These are phyloP conservation scores for Malus orientalis DNA, from an alignment of 306 rosid genomes.

Conservation along the genomic window DNA sequence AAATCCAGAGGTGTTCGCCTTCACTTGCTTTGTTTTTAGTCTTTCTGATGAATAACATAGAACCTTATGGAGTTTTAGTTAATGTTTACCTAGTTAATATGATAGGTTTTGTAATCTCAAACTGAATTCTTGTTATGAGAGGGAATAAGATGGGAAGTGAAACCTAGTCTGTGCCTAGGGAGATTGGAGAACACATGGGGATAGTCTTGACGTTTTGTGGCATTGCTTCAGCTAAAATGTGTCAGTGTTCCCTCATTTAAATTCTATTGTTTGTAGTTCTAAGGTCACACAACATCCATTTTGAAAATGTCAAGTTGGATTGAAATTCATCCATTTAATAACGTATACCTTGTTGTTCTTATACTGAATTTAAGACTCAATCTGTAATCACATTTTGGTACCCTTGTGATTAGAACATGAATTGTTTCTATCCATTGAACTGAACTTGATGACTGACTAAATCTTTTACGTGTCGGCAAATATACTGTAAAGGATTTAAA, in stretches of 20 bases:
- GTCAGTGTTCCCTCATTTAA: not conserved
- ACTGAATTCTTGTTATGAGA: not conserved
- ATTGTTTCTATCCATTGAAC: not conserved
- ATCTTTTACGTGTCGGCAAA: not conserved
- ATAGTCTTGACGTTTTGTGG: not conserved
- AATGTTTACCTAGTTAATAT: not conserved
- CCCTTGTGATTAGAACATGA: not conserved
- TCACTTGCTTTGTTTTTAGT: not conserved
- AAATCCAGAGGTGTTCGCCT: not conserved
- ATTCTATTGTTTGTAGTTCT: not conserved
- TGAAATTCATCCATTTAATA: not conserved
- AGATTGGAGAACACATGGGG: not conserved
- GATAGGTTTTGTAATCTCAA: not conserved
- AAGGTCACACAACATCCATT: not conserved
- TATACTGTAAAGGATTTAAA: not conserved
- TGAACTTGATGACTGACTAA: not conserved
- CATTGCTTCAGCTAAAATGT: not conserved
- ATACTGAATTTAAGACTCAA: not conserved
- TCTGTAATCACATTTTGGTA: not conserved
- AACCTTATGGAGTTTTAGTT: not conserved
- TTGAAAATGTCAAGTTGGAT: not conserved
- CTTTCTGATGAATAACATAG: slow-evolving; percentile 1
- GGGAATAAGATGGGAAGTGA: not conserved
- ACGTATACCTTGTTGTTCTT: not conserved
- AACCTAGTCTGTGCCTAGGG: not conserved